These are phyloP conservation scores for Scedosporium boydii DNA, from an alignment of 2,329 filamentous ascomycete species.

Conservation along the genomic window DNA sequence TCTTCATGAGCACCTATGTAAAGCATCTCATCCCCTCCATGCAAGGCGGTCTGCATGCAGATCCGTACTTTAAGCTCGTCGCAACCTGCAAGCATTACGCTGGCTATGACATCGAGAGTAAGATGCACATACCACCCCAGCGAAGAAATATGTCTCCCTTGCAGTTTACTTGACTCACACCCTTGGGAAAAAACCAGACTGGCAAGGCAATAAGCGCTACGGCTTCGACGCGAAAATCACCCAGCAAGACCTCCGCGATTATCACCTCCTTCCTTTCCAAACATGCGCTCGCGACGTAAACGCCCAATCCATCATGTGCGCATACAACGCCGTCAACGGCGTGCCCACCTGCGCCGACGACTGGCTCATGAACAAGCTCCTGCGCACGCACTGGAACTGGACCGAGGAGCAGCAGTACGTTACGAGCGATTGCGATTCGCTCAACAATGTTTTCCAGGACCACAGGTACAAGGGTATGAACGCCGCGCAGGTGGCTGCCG, in stretches of 20 bases:
- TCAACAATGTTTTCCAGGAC: slow-evolving; percentile 43
- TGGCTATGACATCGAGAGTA: slow-evolving; percentile 44
- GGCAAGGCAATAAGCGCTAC: slow-evolving; percentile 30
- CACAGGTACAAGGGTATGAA: slow-evolving; percentile 14
- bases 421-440: slow-evolving; percentile 55
- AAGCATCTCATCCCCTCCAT: slow-evolving; percentile 43
- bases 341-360: slow-evolving; percentile 53
- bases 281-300: slow-evolving; percentile 49
- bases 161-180: background rate
- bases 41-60: slow-evolving; percentile 22
- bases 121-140: background rate
- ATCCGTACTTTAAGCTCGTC: slow-evolving; percentile 27
- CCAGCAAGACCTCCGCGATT: slow-evolving; percentile 55
- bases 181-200: slow-evolving; percentile 11
- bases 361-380: slow-evolving; percentile 52
- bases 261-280: slow-evolving; percentile 58
- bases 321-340: slow-evolving; percentile 57
- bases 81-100: slow-evolving; percentile 52
- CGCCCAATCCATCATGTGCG: slow-evolving; percentile 51
- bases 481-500: slow-evolving; percentile 24
- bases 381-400: slow-evolving; percentile 59
- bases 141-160: background rate
- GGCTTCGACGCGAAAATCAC: slow-evolving; percentile 47
- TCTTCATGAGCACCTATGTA: slow-evolving; percentile 39
- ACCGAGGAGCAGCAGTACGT: slow-evolving; percentile 51